Percentiles rank a stretch among this genome's conserved stretches.
These are phyloP conservation scores for Ehretia macrophylla DNA, from an alignment of 257 asterid genomes.

Conservation along the genomic window DNA sequence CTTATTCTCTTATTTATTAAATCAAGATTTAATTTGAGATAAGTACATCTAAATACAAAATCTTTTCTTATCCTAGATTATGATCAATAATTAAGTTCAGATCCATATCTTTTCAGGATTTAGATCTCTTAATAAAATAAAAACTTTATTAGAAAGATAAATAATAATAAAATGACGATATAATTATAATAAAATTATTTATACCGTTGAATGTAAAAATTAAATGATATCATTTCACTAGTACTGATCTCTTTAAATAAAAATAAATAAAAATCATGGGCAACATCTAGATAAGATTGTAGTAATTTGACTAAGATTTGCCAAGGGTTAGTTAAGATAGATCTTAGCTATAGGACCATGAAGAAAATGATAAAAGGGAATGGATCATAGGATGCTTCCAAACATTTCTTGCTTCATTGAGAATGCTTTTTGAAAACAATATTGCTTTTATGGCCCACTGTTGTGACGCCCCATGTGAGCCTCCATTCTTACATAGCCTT, in stretches of 20 bases:
- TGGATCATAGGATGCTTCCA: slow-evolving; percentile 29
- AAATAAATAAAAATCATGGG: too few relatives aligned
- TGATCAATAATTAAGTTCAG: neutral
- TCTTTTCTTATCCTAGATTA: slow-evolving; percentile 3
- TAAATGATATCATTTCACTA: too few relatives aligned
- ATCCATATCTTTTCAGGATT: slow-evolving; percentile 8
- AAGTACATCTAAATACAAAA: too few relatives aligned
- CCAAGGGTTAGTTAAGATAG: slow-evolving; percentile 6
- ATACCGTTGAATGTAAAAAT: too few relatives aligned
- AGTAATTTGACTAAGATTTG: neutral
- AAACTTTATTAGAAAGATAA: too few relatives aligned
- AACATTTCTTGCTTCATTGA: slow-evolving; percentile 5
- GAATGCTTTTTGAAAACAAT: neutral
- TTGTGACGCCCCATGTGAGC: slow-evolving; percentile 15
- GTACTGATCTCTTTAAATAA: too few relatives aligned
- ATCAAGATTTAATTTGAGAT: too few relatives aligned
- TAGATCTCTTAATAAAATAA: too few relatives aligned
- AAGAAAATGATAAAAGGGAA: neutral
- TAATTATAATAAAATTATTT: too few relatives aligned
- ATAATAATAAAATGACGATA: too few relatives aligned
- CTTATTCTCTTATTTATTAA: too few relatives aligned
- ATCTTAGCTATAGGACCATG: neutral
- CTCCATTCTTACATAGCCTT: slow-evolving; percentile 1
- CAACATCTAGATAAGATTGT: too few relatives aligned
- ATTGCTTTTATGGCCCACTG: neutral